phyloP scores from a whole-genome alignment of 768 basidiomycete genomes.

The Mycena haematopus region DNA sequence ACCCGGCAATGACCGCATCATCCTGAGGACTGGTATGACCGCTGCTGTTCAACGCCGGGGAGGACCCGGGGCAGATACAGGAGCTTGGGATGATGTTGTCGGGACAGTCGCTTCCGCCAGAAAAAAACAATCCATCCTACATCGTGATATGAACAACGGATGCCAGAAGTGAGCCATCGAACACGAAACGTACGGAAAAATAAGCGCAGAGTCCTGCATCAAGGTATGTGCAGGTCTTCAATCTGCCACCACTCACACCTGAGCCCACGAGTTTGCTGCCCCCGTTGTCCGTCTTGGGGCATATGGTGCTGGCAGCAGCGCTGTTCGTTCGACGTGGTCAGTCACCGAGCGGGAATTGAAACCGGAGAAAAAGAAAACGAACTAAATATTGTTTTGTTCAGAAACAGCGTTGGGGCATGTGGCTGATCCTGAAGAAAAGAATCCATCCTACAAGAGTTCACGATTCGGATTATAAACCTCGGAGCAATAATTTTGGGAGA shows the following conservation, averaged over 20 bases:
- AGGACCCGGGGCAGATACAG: too few relatives aligned
- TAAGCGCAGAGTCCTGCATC: background rate
- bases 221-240: slow-evolving; percentile 2
- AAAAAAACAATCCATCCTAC: slow-evolving; percentile 7
- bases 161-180: background rate
- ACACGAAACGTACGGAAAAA: background rate
- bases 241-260: background rate
- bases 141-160: background rate
- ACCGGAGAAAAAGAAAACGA: background rate
- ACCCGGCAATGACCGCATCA: background rate
- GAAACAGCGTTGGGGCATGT: background rate
- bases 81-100: slow-evolving; percentile 4
- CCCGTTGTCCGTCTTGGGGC: background rate
- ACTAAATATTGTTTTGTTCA: background rate
- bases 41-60: background rate
- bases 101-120: slow-evolving; percentile 4
- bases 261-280: slow-evolving; percentile 3
- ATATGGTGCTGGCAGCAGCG: background rate
- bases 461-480: background rate
- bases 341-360: background rate
- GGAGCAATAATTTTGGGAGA: too few relatives aligned
- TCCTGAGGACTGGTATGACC: background rate
- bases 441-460: background rate
- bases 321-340: background rate
- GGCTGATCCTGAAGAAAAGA: background rate